Base-by-base conservation (phyloP, 2,329 filamentous ascomycete species). In the Blastomyces parvus region DNA sequence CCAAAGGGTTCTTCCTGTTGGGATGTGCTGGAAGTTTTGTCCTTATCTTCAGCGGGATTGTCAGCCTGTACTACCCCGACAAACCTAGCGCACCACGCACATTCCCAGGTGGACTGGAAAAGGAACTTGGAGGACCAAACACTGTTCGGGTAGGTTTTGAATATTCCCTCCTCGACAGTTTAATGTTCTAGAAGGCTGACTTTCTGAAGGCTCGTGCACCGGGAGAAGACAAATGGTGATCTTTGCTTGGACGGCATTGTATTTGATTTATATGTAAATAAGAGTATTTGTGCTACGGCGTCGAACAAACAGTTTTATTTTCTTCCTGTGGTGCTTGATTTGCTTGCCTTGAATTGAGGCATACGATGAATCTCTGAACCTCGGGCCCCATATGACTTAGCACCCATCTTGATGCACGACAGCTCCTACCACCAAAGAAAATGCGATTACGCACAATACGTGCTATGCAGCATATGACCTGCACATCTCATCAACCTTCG, bases 61-160 rank as follows among this genome's bases (percentile, higher is more conserved):
- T 96, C 58, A 86, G 84, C 72, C 69, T 82, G 66, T 82, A 82
- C 71, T 92, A 92, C 70, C 89, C 89, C 27, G 90, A 93, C 74
- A 86, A 82, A 74, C 83, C 83, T 55, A 83, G 86, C 40, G 86
- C 81, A 66, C 88, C 89, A 11, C 83, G 86, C 64, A 86, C 88
- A 69, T 94, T 87, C 71, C 73, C 75, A 27, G 86, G 82, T 67
- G 90, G 90, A 27, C 75, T 94, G 67, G 84, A 90, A 75, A 82
- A 83, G 71, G 90, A 93, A 73, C 78, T 94, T 64, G 90, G 90
- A 65, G 90, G 90, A 11, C 75, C 84, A 36, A 83, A 84, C 70
- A 87, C 87, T 63, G 65, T 86, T 61, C 81, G 83, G 77, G 89
- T 90, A 79, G 77, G 88, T 82, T 19, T 63, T 38, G 61, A 13